Conservation (phyloP, 2,329 filamentous ascomycete genomes). For the Penicillium crustosum region DNA sequence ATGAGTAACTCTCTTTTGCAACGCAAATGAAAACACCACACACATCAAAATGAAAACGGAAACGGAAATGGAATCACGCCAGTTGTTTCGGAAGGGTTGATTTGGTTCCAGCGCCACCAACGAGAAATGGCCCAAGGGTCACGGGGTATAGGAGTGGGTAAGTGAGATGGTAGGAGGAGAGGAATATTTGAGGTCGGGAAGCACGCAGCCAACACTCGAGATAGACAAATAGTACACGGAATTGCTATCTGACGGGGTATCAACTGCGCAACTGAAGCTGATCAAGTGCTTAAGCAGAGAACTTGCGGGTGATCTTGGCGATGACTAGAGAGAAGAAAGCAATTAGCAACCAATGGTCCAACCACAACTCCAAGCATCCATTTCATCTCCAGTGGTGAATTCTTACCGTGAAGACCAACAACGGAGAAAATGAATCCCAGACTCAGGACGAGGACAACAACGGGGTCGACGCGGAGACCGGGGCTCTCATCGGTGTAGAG, state of each 20-base stretch:
- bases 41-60: constrained; percentile 25
- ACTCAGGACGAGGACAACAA: constrained; percentile 92
- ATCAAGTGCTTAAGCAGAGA: constrained; percentile 56
- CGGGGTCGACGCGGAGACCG: constrained; percentile 94
- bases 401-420: constrained; percentile 93
- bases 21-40: constrained; percentile 26
- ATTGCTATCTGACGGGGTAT: neutral
- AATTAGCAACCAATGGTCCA: constrained; percentile 16
- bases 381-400: neutral
- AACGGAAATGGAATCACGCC: constrained; percentile 18
- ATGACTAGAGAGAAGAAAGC: constrained; percentile 63
- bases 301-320: constrained; percentile 89
- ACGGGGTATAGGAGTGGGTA: constrained; percentile 27
- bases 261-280: constrained; percentile 1
- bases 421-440: constrained; percentile 99
- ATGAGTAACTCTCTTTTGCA: constrained; percentile 23
- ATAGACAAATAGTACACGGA: neutral
- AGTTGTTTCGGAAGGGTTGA: constrained; percentile 14
- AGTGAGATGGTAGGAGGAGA: constrained; percentile 3
- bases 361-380: neutral
- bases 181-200: constrained; percentile 7
- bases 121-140: constrained; percentile 22
- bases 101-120: constrained; percentile 15
- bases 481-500: constrained; percentile 99
- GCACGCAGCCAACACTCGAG: constrained; percentile 4